phyloP scores from a whole-genome alignment of 768 basidiomycete genomes.

The Hericium erinaceus region DNA sequence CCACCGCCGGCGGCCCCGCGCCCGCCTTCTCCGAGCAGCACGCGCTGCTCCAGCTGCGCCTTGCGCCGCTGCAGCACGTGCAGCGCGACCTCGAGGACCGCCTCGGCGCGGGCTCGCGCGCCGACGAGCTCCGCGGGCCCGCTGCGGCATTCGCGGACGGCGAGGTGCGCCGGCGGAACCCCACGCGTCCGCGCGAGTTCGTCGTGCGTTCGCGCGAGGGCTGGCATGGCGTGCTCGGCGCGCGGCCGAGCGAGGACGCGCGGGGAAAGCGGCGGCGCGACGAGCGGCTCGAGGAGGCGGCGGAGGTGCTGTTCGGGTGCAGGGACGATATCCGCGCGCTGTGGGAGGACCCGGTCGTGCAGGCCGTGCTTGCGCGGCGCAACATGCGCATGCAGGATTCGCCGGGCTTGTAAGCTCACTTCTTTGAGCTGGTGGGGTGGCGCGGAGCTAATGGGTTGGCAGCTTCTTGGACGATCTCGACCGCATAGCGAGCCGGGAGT shows the following conservation, averaged over 20 bases:
- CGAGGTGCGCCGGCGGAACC: background rate
- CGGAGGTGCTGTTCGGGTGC: conserved; percentile 47
- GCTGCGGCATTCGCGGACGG: background rate
- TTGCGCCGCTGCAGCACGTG: conserved; percentile 52
- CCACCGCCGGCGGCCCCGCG: background rate
- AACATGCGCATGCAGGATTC: conserved; percentile 45
- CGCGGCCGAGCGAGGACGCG: conserved; percentile 6
- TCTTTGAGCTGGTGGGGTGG: background rate
- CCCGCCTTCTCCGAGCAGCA: conserved; percentile 39
- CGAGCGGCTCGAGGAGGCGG: conserved; percentile 29
- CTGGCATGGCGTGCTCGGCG: conserved; percentile 14
- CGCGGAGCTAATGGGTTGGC: background rate
- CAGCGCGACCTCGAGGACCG: conserved; percentile 56
- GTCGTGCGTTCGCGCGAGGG: conserved; percentile 13
- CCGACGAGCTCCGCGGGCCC: conserved; percentile 14
- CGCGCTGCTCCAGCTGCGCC: conserved; percentile 34
- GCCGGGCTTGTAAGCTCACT: conserved; percentile 54
- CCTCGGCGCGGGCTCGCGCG: conserved; percentile 31
- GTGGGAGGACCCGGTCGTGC: conserved; percentile 52
- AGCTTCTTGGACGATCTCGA: conserved; percentile 68
- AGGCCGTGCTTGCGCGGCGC: conserved; percentile 39
- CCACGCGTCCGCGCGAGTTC: conserved; percentile 6
- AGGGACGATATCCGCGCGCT: conserved; percentile 55
- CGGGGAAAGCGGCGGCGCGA: conserved; percentile 7
- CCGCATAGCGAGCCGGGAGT: conserved; percentile 47